Base-by-base conservation (phyloP, 345 rosid genomes). In the Ceriops tagal region DNA sequence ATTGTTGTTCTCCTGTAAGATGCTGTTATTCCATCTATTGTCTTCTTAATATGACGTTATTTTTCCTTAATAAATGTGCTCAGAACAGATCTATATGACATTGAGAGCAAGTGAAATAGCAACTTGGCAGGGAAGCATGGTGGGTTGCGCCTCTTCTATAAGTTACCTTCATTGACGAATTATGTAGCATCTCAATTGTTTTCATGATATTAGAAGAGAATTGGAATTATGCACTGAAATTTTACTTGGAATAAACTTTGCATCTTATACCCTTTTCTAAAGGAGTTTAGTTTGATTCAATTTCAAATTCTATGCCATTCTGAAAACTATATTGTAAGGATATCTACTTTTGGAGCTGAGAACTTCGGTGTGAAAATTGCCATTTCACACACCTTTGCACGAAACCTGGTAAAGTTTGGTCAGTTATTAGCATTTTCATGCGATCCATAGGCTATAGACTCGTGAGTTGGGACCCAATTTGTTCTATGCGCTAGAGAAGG, bases 31-130 rank as follows among this genome's bases (percentile, higher is more conserved):
- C 47, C 31, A 21, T 47, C 43, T 24, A 1, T 58, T 43, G 15
- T 24, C 39, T 65, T 71, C 22, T 21, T 22, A 21, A 56, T 56
- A 24, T 10, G 0, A 6, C 18, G 32, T 24, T 34, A 6, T 37
- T 37, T 13, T 62, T 43, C 66, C 66, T 62, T 62, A 24, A 62
- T 49, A 26, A 9, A 9, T 22, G 22, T 37, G 4, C 20, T 61
- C 75, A 85, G 88, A 26, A 24, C 88, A 4, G 84, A 85, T 64
- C 26, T 85, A 1, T 85, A 85, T 51, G 88, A 85, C 9, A 37
- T 43, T 1, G 88, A 85, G 77, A 82, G 88, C 88, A 82, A 82
- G 83, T 85, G 78, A 82, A 15, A 1, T 18, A 6, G 75, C 59
- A 27, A 30, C 20, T 19, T 66, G 65, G 58, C 21, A 16, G 64